Base-by-base conservation (phyloP, 768 basidiomycete genomes). In the Suillus lakei region DNA sequence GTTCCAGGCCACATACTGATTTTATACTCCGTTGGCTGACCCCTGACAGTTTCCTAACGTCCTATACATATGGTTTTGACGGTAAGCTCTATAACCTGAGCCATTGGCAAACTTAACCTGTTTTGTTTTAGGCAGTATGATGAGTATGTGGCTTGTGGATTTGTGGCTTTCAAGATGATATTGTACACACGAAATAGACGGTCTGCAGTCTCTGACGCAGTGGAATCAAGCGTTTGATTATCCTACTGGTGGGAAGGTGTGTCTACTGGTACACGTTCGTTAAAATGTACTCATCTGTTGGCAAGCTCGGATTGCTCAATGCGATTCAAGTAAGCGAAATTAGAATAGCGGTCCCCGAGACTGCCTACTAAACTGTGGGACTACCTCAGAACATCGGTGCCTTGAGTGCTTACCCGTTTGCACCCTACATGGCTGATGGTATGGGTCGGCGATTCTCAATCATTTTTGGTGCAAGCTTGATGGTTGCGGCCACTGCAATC, bases 401-500 rank as follows among this genome's bases (percentile, higher is more conserved):
- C 32, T 65, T 82, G 44, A 71, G 71, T 26, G 81, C 79, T 5
- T 77, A 80, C 54, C 81, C 80, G 7, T 77, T 81, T 63, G 68
- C 78, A 15, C 79, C 81, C 9, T 82, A 83, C 64, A 64, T 79
- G n/a, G 73, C 80, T 2, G 82, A 83, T 66, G 75, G 76, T 1
- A 66, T 81, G 10, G 83, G 83, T 5, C 77, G 83, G n/a, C 73
- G 77, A 23, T 64, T 70, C 7, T 70, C 80, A 16, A 78, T 84
- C 9, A 55, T 79, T 30, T 64, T 81, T 23, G 83, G 83, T 32
- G 81, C 82, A 12, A 48, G 70, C 61, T 73, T 83, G 70, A 81
- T 82, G 76, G 70, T 80, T 43, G 72, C 71, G 41, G 81, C 80
- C 15, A 79, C 81, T n/a, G 74, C 75, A 60, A 62, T 82, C 23